Evolutionary conservation across 345 rosid genomes (phyloP).

Genomic region (Eucalyptus coolabah): DNA sequence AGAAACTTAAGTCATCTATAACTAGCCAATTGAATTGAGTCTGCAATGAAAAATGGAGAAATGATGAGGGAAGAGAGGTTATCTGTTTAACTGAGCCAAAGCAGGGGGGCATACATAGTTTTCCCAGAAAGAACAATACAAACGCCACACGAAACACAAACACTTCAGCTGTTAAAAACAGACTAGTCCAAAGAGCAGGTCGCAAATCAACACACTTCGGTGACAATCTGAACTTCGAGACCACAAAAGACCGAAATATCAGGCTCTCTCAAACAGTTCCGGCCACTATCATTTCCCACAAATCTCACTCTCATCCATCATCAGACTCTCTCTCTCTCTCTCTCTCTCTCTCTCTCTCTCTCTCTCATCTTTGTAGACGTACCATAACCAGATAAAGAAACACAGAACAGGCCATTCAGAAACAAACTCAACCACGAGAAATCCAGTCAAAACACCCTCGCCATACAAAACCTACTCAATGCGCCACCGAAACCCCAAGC

Average conservation of each 20-base stretch:
- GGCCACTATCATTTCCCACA: not conserved
- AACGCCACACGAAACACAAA: not conserved
- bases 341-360: not conserved
- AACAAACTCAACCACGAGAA: not conserved
- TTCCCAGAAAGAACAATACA: not conserved
- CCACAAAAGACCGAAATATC: not conserved
- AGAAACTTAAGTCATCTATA: not conserved
- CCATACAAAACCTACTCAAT: not conserved
- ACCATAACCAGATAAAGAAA: not conserved
- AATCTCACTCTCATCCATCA: not conserved
- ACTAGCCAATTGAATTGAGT: not conserved
- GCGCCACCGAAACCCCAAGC: not conserved
- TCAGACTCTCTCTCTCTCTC: not conserved
- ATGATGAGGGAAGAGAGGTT: not conserved
- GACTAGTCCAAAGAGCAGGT: not conserved
- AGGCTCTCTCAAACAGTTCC: not conserved
- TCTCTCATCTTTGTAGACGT: not conserved
- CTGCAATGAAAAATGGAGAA: not conserved
- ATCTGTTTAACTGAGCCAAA: not conserved
- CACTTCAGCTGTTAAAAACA: not conserved
- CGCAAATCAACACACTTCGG: not conserved
- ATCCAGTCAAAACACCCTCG: not conserved
- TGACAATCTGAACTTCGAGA: not conserved
- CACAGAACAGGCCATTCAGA: not conserved
- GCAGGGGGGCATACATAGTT: not conserved